A percentile compares a stretch with the other conserved stretches of the same genome.
Conservation (phyloP, 345 rosid genomes). For the Eucalyptus coolabah region DNA sequence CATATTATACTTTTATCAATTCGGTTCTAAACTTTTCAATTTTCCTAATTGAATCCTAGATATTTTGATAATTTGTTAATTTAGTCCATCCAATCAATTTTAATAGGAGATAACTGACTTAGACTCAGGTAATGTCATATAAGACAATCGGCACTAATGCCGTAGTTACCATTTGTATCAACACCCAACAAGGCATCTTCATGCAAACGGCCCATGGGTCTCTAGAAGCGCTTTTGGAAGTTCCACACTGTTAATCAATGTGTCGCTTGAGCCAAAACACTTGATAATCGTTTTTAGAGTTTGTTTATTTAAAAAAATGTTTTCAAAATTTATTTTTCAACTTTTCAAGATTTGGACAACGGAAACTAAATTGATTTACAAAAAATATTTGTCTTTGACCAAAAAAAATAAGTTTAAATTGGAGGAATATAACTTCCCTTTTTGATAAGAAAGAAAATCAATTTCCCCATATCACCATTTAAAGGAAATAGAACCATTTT, state of each 20-base stretch:
- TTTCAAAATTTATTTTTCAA: too few species aligned
- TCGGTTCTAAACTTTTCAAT: too few species aligned
- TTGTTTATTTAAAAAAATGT: too few species aligned
- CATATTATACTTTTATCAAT: background rate
- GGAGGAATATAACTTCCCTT: background rate
- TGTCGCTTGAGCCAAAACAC: background rate
- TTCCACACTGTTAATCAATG: background rate
- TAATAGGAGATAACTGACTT: background rate
- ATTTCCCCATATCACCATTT: background rate
- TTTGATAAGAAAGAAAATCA: background rate
- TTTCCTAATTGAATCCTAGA: too few species aligned
- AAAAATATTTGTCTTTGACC: background rate
- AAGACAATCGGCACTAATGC: rapidly evolving
- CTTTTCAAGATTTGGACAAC: background rate
- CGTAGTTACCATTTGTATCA: background rate
- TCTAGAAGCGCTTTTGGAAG: background rate
- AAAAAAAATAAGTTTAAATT: background rate
- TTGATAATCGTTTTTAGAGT: background rate
- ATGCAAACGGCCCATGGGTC: background rate
- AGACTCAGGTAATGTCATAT: rapidly evolving
- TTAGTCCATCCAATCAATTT: too few species aligned
- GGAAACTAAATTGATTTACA: background rate
- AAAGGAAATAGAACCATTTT: background rate
- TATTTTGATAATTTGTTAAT: too few species aligned
- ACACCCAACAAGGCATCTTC: background rate